Conservation (phyloP, 2,329 filamentous ascomycete genomes). For the Claviceps paspali region DNA sequence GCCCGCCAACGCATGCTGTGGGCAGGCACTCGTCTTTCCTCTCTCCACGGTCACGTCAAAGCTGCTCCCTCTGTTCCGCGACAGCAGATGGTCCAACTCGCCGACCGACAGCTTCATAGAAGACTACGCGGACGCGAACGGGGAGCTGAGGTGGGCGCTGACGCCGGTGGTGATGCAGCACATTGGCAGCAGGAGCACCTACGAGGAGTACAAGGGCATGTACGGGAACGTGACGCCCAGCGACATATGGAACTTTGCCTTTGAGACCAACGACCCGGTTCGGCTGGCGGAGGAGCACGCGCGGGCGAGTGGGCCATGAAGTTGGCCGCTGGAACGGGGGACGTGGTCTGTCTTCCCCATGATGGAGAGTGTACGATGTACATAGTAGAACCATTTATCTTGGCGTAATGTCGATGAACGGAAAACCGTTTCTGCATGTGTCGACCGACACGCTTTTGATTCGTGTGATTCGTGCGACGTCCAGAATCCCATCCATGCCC, state of each 20-base stretch:
- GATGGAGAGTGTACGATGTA: too few species aligned
- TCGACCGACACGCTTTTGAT: too few species aligned
- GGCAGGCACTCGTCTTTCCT: conserved; percentile 5
- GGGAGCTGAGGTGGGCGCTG: conserved; percentile 4
- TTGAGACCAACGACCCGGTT: conserved; percentile 4
- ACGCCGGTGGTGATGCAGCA: conserved; percentile 7
- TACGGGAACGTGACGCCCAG: conserved; percentile 5
- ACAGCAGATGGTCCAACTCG: conserved; percentile 1
- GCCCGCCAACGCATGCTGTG: conserved; percentile 5
- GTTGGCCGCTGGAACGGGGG: too few species aligned
- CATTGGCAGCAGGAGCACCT: conserved; percentile 6
- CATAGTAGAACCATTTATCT: too few species aligned
- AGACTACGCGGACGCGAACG: conserved; percentile 2
- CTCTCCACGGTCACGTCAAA: background rate
- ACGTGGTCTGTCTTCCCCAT: too few species aligned
- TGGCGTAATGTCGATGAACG: background rate
- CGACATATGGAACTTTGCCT: conserved; percentile 6
- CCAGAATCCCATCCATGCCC: too few species aligned
- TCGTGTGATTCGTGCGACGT: too few species aligned
- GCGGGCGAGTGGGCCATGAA: background rate
- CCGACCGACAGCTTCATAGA: conserved; percentile 7
- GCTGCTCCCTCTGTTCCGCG: conserved; percentile 2
- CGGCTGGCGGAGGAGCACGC: conserved; percentile 3
- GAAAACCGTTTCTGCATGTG: too few species aligned
- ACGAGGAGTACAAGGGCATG: background rate